Conservation (phyloP, 2,329 filamentous ascomycete species). For the Nemania serpens region DNA sequence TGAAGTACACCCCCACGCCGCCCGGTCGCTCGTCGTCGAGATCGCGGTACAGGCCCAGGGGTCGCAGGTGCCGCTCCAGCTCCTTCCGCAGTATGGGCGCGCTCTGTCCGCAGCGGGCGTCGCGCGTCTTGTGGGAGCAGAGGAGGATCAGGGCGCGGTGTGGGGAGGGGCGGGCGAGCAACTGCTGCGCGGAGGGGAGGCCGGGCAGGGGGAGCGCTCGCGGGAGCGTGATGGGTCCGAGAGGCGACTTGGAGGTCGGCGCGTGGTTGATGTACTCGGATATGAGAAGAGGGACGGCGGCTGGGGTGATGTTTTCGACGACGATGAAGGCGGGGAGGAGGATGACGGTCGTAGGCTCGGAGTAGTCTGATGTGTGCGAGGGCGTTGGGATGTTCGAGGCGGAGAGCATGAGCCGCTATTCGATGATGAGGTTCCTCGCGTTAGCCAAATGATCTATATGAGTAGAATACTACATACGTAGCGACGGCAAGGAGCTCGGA, state of each 20-base stretch:
- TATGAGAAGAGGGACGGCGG: constrained; percentile 73
- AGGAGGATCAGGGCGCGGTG: constrained; percentile 88
- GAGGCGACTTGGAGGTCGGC: constrained; percentile 74
- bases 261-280: constrained; percentile 69
- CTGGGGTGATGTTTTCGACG: constrained; percentile 81
- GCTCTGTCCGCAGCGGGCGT: constrained; percentile 91
- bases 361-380: constrained; percentile 64
- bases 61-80: constrained; percentile 85
- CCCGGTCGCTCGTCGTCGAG: constrained; percentile 86
- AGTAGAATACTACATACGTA: background rate
- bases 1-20: constrained; percentile 94
- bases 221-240: constrained; percentile 49
- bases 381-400: constrained; percentile 90
- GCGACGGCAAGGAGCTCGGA: background rate
- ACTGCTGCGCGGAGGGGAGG: constrained; percentile 23
- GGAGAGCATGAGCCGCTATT: constrained; percentile 82
- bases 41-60: constrained; percentile 83
- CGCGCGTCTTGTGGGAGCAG: constrained; percentile 92
- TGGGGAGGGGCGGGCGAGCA: constrained; percentile 67
- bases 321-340: constrained; percentile 84
- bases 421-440: background rate
- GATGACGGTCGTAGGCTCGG: constrained; percentile 75
- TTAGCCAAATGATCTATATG: constrained; percentile 8
- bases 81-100: constrained; percentile 88
- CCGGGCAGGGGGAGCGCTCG: constrained; percentile 41